A percentile compares a stretch with the other conserved stretches of the same genome.
phyloP scores from a whole-genome alignment of 331 rosid genomes.

The Phaseolus coccineus region DNA sequence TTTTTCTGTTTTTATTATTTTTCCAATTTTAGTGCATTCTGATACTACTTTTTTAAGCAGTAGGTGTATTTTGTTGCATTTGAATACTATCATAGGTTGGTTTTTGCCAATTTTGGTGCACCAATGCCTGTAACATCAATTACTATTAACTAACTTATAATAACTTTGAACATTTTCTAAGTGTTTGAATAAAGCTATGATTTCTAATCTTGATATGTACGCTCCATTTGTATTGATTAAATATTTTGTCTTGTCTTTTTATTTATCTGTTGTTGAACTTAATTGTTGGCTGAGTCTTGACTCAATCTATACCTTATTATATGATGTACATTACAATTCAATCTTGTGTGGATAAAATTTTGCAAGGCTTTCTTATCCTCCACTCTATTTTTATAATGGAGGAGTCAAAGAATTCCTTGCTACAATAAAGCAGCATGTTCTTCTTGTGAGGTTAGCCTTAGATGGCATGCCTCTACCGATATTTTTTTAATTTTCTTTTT shows the following conservation, averaged over 20 bases:
- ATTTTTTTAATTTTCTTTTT: neutral
- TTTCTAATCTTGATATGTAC: slow-evolving; percentile 24
- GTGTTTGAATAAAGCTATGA: slow-evolving; percentile 3
- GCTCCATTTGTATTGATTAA: slow-evolving; percentile 12
- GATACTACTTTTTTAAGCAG: neutral
- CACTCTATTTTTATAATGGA: slow-evolving; percentile 93
- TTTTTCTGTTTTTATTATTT: neutral
- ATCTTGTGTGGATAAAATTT: slow-evolving; percentile 42
- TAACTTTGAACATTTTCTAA: slow-evolving; percentile 1
- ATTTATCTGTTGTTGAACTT: slow-evolving; percentile 18
- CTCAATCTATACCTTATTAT: neutral
- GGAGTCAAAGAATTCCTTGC: slow-evolving; percentile 99
- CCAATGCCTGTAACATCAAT: slow-evolving; percentile 7
- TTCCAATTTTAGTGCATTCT: neutral
- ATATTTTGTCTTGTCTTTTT: neutral
- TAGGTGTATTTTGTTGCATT: neutral
- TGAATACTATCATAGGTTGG: neutral
- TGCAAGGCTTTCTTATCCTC: slow-evolving; percentile 94
- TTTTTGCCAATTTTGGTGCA: slow-evolving; percentile 17
- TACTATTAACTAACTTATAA: neutral
- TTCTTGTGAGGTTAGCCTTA: slow-evolving; percentile 82
- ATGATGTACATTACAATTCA: slow-evolving; percentile 39
- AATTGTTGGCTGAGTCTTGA: slow-evolving; percentile 24
- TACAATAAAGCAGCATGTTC: slow-evolving; percentile 85
- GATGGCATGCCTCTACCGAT: neutral